Conservation (phyloP, 306 rosid genomes). For the Ormosia emarginata region DNA sequence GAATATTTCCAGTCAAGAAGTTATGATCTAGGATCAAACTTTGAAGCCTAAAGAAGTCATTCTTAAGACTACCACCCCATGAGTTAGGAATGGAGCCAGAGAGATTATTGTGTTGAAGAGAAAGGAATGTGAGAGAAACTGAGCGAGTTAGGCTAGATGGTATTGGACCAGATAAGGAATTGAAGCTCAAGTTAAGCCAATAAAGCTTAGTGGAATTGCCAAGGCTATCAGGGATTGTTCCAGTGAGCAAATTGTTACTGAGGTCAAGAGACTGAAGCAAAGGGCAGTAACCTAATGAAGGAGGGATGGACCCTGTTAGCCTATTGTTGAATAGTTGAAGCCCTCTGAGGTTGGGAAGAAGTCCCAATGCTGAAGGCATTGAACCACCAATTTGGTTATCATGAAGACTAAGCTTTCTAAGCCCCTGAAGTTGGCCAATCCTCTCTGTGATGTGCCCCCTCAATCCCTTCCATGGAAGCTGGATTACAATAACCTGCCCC, state of each 20-base stretch:
- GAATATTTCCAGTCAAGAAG: slow-evolving; percentile 46
- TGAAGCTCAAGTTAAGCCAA: slow-evolving; percentile 56
- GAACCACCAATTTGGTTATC: slow-evolving; percentile 64
- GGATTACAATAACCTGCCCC: slow-evolving; percentile 77
- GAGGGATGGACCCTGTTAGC: slow-evolving; percentile 61
- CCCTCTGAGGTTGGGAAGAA: slow-evolving; percentile 74
- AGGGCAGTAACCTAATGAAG: slow-evolving; percentile 62
- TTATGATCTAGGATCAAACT: slow-evolving; percentile 47
- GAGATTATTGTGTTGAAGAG: slow-evolving; percentile 60
- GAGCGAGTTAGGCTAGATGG: slow-evolving; percentile 42
- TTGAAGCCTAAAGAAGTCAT: slow-evolving; percentile 32
- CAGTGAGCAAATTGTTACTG: slow-evolving; percentile 54
- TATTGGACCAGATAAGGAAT: slow-evolving; percentile 53
- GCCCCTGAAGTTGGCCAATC: slow-evolving; percentile 66
- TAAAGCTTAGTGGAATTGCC: slow-evolving; percentile 62
- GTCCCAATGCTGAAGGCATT: slow-evolving; percentile 62
- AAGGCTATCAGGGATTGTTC: slow-evolving; percentile 51
- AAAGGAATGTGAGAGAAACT: slow-evolving; percentile 47
- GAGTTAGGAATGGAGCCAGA: slow-evolving; percentile 48
- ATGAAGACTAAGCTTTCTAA: slow-evolving; percentile 74
- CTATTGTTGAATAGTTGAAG: slow-evolving; percentile 65
- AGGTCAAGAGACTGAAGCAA: slow-evolving; percentile 70
- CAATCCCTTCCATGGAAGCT: slow-evolving; percentile 79
- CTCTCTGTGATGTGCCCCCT: slow-evolving; percentile 52
- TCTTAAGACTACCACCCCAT: slow-evolving; percentile 33